These are phyloP conservation scores for Croton laevigatus DNA, from an alignment of 441 rosid genomes.

Conservation along the genomic window DNA sequence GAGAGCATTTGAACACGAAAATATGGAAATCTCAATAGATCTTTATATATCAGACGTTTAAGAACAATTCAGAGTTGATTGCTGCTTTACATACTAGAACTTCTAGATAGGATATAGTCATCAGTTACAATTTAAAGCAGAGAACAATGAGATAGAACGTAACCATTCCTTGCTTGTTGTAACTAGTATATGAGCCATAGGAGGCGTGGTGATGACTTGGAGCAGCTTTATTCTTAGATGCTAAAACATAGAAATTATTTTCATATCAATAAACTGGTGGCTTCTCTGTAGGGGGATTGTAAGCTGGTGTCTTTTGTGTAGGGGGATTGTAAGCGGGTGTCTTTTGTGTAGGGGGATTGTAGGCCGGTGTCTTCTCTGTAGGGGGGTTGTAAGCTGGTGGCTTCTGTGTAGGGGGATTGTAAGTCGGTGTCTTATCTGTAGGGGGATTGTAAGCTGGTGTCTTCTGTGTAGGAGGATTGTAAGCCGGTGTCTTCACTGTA, in stretches of 20 bases:
- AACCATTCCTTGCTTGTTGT: not conserved
- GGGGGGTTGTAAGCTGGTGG: not conserved
- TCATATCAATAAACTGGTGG: not conserved
- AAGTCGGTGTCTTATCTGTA: not conserved
- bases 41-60: not conserved
- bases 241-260: not conserved
- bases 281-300: not conserved
- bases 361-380: not conserved
- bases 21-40: not conserved
- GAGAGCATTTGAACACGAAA: not conserved
- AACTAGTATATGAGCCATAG: not conserved
- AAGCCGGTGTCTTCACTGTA: not conserved
- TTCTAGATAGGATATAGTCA: not conserved
- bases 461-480: not conserved
- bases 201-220: not conserved
- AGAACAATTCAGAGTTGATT: not conserved
- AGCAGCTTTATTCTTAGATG: not conserved
- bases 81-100: not conserved
- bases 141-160: not conserved
- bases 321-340: not conserved
- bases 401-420: not conserved
- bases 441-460: not conserved
- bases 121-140: not conserved
- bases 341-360: not conserved
- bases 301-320: not conserved